A percentile compares a stretch with the other conserved stretches of the same genome.
phyloP scores from a whole-genome alignment of 768 basidiomycete genomes.

The Trametes maxima region DNA sequence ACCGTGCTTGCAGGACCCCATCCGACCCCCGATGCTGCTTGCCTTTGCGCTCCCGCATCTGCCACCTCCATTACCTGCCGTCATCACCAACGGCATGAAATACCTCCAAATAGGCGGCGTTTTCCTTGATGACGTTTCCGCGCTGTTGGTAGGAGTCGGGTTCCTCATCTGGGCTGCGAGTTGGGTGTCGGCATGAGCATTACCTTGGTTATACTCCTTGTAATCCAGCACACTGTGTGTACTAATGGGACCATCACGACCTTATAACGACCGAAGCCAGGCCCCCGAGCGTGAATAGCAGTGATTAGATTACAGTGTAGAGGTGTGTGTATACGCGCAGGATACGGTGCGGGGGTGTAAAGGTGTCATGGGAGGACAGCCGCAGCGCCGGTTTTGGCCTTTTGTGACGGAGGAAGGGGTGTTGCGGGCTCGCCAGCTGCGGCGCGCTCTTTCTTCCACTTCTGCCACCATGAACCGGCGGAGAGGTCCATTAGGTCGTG shows the following conservation, averaged over 20 bases:
- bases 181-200: constrained; percentile 28
- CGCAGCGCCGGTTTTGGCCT: constrained; percentile 41
- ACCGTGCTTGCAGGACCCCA: constrained; percentile 47
- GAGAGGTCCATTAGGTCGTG: constrained; percentile 71
- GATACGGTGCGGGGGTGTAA: not conserved
- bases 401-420: constrained; percentile 15
- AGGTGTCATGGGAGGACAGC: constrained; percentile 39
- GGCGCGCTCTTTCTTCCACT: constrained; percentile 51
- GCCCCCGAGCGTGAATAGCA: constrained; percentile 2
- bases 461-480: constrained; percentile 60
- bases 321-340: not conserved
- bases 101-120: constrained; percentile 69
- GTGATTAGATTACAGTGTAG: constrained; percentile 18
- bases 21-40: constrained; percentile 61
- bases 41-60: constrained; percentile 64
- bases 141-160: constrained; percentile 71
- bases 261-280: not conserved
- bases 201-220: constrained; percentile 9
- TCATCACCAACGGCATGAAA: constrained; percentile 64
- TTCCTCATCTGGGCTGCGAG: constrained; percentile 39
- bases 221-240: constrained; percentile 16
- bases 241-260: constrained; percentile 14
- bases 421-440: constrained; percentile 47
- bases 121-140: constrained; percentile 73
- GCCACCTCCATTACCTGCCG: constrained; percentile 61